A percentile compares a stretch with the other conserved stretches of the same genome.
phyloP scores from a whole-genome alignment of 1,284 basidiomycete genomes.

The Ceratobasidium theobromae region DNA sequence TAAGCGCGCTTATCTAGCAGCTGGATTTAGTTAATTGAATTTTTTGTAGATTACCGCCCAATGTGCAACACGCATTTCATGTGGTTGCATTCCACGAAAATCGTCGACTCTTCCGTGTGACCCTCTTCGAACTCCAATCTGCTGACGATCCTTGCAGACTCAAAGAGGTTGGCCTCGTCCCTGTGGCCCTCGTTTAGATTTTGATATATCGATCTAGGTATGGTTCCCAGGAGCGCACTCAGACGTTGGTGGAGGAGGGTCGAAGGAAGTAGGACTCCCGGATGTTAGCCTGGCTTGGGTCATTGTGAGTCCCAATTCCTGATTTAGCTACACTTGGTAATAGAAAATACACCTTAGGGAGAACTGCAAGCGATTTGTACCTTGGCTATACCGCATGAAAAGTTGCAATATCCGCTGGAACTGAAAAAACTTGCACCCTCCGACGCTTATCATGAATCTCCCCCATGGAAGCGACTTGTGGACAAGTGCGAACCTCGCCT shows the following conservation, averaged over 20 bases:
- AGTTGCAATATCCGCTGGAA: background rate
- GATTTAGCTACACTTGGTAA: no score
- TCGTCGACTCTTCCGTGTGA: slow-evolving; percentile 6
- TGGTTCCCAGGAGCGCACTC: slow-evolving; percentile 31
- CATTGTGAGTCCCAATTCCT: background rate
- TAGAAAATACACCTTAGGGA: no score
- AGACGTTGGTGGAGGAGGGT: slow-evolving; percentile 32
- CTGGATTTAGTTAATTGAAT: background rate
- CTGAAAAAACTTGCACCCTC: background rate
- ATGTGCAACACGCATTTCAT: slow-evolving; percentile 30
- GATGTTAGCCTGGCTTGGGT: slow-evolving; percentile 17
- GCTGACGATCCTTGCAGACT: background rate
- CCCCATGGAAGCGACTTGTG: slow-evolving; percentile 2
- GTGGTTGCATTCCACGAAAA: slow-evolving; percentile 32
- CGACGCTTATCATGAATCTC: slow-evolving; percentile 5
- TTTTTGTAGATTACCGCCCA: slow-evolving; percentile 7
- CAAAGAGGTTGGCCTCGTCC: slow-evolving; percentile 3
- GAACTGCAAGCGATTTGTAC: background rate
- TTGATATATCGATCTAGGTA: background rate
- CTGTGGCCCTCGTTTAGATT: background rate
- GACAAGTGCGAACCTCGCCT: slow-evolving; percentile 20
- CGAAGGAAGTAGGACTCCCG: background rate
- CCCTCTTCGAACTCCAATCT: background rate
- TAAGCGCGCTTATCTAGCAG: background rate
- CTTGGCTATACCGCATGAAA: background rate